These are phyloP conservation scores for Myxozyma mucilagina DNA, from an alignment of 805 yeast species.

Conservation along the genomic window DNA sequence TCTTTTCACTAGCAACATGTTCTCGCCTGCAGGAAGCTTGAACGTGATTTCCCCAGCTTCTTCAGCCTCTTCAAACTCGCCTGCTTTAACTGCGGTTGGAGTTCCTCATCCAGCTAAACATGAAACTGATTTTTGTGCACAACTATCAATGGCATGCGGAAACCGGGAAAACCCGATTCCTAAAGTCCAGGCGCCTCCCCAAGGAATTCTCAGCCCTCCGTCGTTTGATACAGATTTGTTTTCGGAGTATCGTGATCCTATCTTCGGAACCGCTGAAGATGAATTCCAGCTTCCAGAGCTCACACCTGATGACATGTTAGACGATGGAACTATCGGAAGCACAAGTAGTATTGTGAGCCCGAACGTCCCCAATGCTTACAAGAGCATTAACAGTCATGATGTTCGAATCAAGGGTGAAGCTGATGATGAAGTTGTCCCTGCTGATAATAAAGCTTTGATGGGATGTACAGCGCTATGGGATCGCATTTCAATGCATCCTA, in stretches of 20 bases:
- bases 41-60: conserved; percentile 16
- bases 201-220: conserved; percentile 36
- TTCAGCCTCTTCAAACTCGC: conserved; percentile 12
- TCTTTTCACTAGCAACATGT: not conserved
- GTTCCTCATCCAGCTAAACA: conserved; percentile 35
- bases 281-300: conserved; percentile 40
- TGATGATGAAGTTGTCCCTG: conserved; percentile 57
- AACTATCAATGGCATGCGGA: conserved; percentile 81
- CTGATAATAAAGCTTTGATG: conserved; percentile 52
- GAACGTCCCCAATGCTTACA: not conserved
- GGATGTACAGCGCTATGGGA: conserved; percentile 96
- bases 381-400: not conserved
- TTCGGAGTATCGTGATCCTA: conserved; percentile 34
- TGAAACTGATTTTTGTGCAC: conserved; percentile 71
- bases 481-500: conserved; percentile 89
- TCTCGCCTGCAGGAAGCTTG: not conserved
- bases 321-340: conserved; percentile 6
- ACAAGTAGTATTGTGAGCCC: not conserved
- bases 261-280: conserved; percentile 34
- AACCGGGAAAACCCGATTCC: conserved; percentile 70
- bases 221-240: conserved; percentile 38
- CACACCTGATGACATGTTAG: conserved; percentile 40
- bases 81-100: conserved; percentile 5
- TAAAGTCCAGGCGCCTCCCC: conserved; percentile 33
- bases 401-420: conserved; percentile 24